Percentiles rank a stretch among this genome's conserved stretches.
Conservation (phyloP, 352 stramenopile genomes). For the Globisporangium camurandrum region DNA sequence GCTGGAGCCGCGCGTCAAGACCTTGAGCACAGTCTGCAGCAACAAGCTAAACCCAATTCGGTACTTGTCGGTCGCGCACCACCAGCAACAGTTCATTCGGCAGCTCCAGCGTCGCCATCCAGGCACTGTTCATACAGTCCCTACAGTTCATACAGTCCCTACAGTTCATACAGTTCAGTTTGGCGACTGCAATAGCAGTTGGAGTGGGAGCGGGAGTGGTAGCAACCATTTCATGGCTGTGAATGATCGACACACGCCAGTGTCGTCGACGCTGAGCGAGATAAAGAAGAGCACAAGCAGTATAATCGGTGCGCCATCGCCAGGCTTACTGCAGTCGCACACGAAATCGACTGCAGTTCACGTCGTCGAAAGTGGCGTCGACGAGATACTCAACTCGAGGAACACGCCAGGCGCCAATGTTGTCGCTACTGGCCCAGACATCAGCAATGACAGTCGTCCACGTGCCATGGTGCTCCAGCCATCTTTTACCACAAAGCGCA, state of each 20-base stretch:
- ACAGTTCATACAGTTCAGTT: conserved; percentile 19
- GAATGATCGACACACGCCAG: not conserved
- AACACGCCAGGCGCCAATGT: no score
- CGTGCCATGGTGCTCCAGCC: no score
- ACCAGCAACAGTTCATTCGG: conserved; percentile 13
- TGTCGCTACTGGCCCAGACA: no score
- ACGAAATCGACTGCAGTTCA: conserved; percentile 2
- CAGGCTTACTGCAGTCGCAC: not conserved
- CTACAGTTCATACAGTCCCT: no score
- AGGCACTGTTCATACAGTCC: conserved; percentile 23
- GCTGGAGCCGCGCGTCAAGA: no score
- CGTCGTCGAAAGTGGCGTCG: conserved; percentile 11
- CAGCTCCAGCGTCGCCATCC: conserved; percentile 13
- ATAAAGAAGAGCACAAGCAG: not conserved
- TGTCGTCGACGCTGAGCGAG: not conserved
- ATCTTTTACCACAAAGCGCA: not conserved
- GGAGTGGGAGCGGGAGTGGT: not conserved
- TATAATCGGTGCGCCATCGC: not conserved
- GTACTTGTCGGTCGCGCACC: conserved; percentile 1
- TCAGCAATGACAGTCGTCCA: no score
- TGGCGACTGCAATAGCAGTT: not conserved
- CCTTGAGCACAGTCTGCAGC: no score
- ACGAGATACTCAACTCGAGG: conserved; percentile 10
- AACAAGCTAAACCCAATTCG: not conserved
- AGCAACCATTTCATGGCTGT: not conserved